Evolutionary conservation across 2,329 filamentous ascomycete species (phyloP), one percentile per base, ranked within the genome.

Genomic region (Penicillium sp.): DNA sequence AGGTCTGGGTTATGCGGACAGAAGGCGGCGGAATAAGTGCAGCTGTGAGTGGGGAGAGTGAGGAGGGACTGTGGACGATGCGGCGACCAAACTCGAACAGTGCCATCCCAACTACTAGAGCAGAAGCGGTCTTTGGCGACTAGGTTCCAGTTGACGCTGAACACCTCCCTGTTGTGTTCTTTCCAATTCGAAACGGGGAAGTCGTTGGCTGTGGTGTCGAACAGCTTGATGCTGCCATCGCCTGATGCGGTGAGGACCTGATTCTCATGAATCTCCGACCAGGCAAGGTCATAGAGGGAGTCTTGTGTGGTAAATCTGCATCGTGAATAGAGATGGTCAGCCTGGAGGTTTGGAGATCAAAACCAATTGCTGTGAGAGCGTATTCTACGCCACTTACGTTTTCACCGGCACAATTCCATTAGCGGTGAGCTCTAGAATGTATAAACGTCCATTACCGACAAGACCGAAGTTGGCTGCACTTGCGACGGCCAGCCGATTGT

Each of bases 221-320:
- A 99, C 43, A 99, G 84, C 76, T 96, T 96, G 66, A 99, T 82
- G 49, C 89, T 93, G 50, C 94, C 94, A 75, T 99, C 94, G 59
- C 94, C 94, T 61, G 89, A 92, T 0, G 91, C 92, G 1, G 88
- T 87, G 18, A 95, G 82, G 47, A 96, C 79, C 76, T 99, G 94
- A 74, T 94, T 95, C 76, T 96, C 93, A 77, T 99, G 92, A 62
- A 90, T 84, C 77, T 99, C 94, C 16, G 91, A 96, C 91, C 94
- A 97, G 24, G 92, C 84, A 48, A 94, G 80, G 74, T 99, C 94
- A 74, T 95, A 99, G 59, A 97, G 87, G 42, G 92, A 89, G 73
- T 99, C 94, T 77, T 97, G 95, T 10, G 94, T 99, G 68, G 96
- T 93, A 76, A 93, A 99, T 69, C 89, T 93, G 61, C 1, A 21